A percentile compares a stretch with the other conserved stretches of the same genome.
Evolutionary conservation across 495 filamentous ascomycete species (phyloP).

Genomic region (Neurospora sp.): DNA sequence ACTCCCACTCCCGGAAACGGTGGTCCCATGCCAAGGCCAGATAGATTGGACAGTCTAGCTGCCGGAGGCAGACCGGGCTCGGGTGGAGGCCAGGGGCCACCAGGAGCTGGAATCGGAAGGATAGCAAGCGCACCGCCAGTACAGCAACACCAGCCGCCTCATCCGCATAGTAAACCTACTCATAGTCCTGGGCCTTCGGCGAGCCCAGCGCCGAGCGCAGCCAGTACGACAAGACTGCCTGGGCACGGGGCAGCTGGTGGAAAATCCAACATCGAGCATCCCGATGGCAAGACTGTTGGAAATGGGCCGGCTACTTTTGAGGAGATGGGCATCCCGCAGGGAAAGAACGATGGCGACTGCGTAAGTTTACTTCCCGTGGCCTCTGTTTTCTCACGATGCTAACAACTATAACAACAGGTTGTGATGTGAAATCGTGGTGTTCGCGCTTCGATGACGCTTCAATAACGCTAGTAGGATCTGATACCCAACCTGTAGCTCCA

Average conservation of each 20-base stretch:
- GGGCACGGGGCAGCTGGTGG: slow-evolving; percentile 4
- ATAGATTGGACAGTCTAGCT: slow-evolving; percentile 12
- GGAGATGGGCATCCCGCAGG: slow-evolving; percentile 86
- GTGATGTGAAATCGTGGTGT: slow-evolving; percentile 10
- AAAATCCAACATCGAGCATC: slow-evolving; percentile 8
- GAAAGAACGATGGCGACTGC: slow-evolving; percentile 75
- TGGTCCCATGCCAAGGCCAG: slow-evolving; percentile 16
- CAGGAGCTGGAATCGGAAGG: slow-evolving; percentile 2
- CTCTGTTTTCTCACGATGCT: slow-evolving; percentile 1
- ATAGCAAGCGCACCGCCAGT: slow-evolving; percentile 22
- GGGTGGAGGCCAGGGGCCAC: background rate
- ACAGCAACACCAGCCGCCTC: slow-evolving; percentile 6
- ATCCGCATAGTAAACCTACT: slow-evolving; percentile 12
- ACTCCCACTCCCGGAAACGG: background rate
- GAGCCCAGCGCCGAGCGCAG: slow-evolving; percentile 22
- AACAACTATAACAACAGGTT: slow-evolving; percentile 7
- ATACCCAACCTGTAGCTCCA: background rate
- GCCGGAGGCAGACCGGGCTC: slow-evolving; percentile 9
- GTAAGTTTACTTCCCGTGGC: slow-evolving; percentile 44
- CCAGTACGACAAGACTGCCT: slow-evolving; percentile 11
- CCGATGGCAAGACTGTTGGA: slow-evolving; percentile 42
- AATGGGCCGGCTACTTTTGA: slow-evolving; percentile 95
- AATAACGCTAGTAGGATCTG: background rate
- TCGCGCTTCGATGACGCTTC: background rate
- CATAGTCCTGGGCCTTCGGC: slow-evolving; percentile 17